Conservation (phyloP, 305 asterid species). For the Solanum hybrid region DNA sequence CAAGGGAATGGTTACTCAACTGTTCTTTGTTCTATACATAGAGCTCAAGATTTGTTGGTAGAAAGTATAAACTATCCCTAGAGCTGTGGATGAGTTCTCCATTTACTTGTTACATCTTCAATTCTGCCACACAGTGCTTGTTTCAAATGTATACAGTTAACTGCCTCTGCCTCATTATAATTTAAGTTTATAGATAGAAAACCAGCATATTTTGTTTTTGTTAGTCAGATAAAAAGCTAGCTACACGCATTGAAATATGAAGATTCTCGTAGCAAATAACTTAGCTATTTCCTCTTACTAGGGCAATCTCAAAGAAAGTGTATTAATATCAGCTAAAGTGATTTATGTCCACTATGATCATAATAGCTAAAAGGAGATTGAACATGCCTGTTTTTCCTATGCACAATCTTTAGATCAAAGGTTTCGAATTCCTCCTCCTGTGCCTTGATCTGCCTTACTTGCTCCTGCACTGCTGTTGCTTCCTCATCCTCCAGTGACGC, state of each 20-base stretch:
- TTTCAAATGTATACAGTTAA: not conserved
- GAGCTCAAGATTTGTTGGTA: not conserved
- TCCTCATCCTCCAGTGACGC: slow-evolving; percentile 79
- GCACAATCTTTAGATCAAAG: slow-evolving; percentile 85
- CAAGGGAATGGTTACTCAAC: not conserved
- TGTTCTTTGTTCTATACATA: not conserved
- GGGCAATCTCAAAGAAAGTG: not conserved
- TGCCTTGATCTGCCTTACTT: slow-evolving; percentile 91
- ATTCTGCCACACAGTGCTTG: not conserved
- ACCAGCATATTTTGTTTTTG: not conserved
- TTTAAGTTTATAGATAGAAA: not conserved
- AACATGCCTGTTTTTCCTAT: slow-evolving; percentile 87
- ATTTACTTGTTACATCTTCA: not conserved
- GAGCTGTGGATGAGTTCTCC: not conserved
- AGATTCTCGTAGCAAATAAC: not conserved
- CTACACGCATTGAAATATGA: not conserved
- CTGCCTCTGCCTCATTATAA: not conserved
- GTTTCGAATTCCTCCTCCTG: slow-evolving; percentile 99
- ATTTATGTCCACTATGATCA: not conserved
- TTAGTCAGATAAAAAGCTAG: not conserved
- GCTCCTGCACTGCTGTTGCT: slow-evolving; percentile 95
- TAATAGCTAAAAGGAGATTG: not conserved
- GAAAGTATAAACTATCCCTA: not conserved
- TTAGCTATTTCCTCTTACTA: not conserved
- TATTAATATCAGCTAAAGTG: not conserved